A percentile compares a stretch with the other conserved stretches of the same genome.
Conservation (phyloP, 495 filamentous ascomycete species). For the Aspergillus cristatus region DNA sequence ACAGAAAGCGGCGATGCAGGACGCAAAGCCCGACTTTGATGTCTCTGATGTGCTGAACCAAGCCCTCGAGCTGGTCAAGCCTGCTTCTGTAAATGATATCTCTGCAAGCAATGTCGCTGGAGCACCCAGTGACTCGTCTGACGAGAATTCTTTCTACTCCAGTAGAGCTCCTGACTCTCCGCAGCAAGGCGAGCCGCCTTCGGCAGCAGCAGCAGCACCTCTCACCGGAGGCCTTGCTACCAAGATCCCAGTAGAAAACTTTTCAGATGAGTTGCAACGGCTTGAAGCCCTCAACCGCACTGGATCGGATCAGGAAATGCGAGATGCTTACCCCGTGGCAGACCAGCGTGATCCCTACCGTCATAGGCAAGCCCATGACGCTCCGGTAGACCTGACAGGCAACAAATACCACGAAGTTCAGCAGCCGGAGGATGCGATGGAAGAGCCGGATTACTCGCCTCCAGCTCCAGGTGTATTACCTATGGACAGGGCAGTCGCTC, state of each 20-base stretch:
- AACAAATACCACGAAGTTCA: slow-evolving; percentile 13
- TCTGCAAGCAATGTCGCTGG: slow-evolving; percentile 32
- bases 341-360: slow-evolving; percentile 24
- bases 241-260: slow-evolving; percentile 20
- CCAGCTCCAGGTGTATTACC: slow-evolving; percentile 34
- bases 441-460: slow-evolving; percentile 44
- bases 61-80: slow-evolving; percentile 63
- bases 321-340: slow-evolving; percentile 38
- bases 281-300: slow-evolving; percentile 36
- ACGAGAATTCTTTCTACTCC: slow-evolving; percentile 93
- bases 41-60: slow-evolving; percentile 62
- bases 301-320: slow-evolving; percentile 39
- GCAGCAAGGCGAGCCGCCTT: slow-evolving; percentile 21
- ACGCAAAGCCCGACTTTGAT: slow-evolving; percentile 63
- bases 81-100: slow-evolving; percentile 42
- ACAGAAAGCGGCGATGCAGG: slow-evolving; percentile 44
- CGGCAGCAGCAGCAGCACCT: slow-evolving; percentile 11
- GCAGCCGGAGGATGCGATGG: slow-evolving; percentile 19
- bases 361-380: slow-evolving; percentile 21
- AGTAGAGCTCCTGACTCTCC: slow-evolving; percentile 56
- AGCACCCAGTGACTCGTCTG: slow-evolving; percentile 65
- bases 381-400: slow-evolving; percentile 10
- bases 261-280: slow-evolving; percentile 40
- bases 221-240: slow-evolving; percentile 15
- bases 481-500: slow-evolving; percentile 17